A percentile compares a stretch with the other conserved stretches of the same genome.
Conservation (phyloP, 495 filamentous ascomycete species). For the Penicillium subrubescens region DNA sequence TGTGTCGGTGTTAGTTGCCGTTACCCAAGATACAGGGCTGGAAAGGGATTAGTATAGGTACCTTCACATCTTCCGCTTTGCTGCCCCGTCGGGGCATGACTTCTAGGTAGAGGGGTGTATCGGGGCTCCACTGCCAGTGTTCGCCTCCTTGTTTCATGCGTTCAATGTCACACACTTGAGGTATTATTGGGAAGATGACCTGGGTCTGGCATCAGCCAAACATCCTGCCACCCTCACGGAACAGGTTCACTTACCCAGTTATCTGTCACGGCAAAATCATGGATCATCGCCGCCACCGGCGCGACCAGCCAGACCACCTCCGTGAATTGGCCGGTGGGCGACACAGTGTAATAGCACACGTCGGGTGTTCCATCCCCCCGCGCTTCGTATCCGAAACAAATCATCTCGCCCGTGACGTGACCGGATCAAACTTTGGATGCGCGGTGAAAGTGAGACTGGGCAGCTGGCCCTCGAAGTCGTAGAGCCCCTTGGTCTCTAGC, state of each 20-base stretch:
- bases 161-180: conserved; percentile 52
- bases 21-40: not conserved
- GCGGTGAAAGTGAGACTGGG: conserved; percentile 57
- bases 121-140: conserved; percentile 57
- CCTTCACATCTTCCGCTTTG: conserved; percentile 51
- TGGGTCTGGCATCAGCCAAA: not conserved
- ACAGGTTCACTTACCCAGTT: conserved; percentile 37
- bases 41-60: conserved; percentile 17
- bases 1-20: not conserved
- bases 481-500: conserved; percentile 54
- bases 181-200: conserved; percentile 53
- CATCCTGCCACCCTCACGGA: not conserved
- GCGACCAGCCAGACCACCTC: conserved; percentile 52
- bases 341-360: conserved; percentile 50
- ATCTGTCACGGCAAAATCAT: conserved; percentile 55
- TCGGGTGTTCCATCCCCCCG: conserved; percentile 49
- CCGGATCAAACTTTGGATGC: conserved; percentile 63
- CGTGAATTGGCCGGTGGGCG: conserved; percentile 41
- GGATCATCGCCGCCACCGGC: conserved; percentile 60
- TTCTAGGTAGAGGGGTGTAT: conserved; percentile 53
- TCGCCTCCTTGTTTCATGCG: conserved; percentile 55
- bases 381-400: conserved; percentile 58
- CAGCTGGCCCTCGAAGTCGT: conserved; percentile 61
- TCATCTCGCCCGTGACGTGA: conserved; percentile 58
- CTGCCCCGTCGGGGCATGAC: conserved; percentile 51